Evolutionary conservation across 495 filamentous ascomycete species (phyloP), one percentile per base, ranked within the genome.

Genomic region (Articulospora tetracladia): DNA sequence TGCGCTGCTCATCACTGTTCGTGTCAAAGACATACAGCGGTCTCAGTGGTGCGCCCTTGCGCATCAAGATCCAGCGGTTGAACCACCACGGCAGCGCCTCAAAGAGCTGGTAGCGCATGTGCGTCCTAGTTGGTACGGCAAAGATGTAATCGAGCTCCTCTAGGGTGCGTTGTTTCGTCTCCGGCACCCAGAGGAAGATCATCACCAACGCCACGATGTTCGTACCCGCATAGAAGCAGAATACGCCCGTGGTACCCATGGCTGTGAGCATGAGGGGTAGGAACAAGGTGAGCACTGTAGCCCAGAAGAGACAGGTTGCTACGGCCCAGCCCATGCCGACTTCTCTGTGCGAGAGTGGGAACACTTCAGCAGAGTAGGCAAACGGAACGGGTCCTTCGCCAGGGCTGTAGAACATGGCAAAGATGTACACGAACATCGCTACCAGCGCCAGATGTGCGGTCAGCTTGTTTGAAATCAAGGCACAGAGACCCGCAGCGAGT

Each of bases 371-470:
- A 12, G 81, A 85, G 70, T 93, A 91, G 11, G 88, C 85, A 66
- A 91, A 93, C 0, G 91, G 89, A 0, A 93, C 90, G 4, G 91
- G 91, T 0, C 91, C 91, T 67, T 91, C 89, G 30, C 90, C 90
- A 2, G 87, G 86, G 0, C 85, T 87, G 71, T 91, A 92, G 68
- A 89, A 89, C 28, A 79, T 83, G 46, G 74, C 78, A 65, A 91
- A 91, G 25, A 91, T 64, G 74, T 85, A 91, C 57, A 92, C 70
- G 69, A 91, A 92, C 27, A 88, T 71, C 4, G 87, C 85, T 22
- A 93, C 82, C 0, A 87, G 68, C 1, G 72, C 86, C 0, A 87
- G 66, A 64, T 89, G 87, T 0, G 53, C 63, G 3, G 81, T 82
- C 0, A 55, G 69, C 41, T 58, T 74, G 10, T 59, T 34, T 0